These are phyloP conservation scores for Chloris gayana DNA, from an alignment of 176 grass and related monocot genomes.

Conservation along the genomic window DNA sequence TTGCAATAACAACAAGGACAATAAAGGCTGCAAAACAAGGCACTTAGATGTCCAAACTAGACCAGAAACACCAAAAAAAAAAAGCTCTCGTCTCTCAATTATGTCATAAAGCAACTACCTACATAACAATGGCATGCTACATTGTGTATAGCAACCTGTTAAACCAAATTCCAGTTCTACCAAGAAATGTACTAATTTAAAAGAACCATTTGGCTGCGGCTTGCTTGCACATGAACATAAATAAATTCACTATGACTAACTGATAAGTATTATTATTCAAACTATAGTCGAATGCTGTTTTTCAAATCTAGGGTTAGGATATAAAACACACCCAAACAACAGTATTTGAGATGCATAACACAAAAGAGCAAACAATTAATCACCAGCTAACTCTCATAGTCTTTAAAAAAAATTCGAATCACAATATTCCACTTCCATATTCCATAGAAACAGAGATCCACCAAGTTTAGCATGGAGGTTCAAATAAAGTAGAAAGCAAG, in stretches of 20 bases:
- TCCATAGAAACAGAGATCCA: no score
- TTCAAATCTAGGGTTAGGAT: neutral
- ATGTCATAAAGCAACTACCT: neutral
- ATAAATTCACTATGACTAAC: neutral
- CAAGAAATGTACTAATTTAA: neutral
- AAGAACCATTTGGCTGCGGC: neutral
- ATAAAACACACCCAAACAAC: neutral
- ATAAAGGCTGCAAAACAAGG: neutral
- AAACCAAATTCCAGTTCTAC: neutral
- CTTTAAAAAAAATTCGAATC: neutral
- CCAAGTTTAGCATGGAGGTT: no score
- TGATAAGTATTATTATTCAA: neutral
- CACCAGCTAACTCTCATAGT: neutral
- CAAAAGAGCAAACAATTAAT: neutral
- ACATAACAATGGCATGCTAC: neutral
- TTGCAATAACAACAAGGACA: neutral
- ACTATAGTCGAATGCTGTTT: neutral
- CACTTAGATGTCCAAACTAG: neutral
- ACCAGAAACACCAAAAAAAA: neutral
- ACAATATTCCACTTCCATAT: no score
- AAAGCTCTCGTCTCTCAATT: neutral
- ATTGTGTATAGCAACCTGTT: neutral
- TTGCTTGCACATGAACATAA: neutral
- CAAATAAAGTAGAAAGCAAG: no score
- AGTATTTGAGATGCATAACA: neutral